These are phyloP conservation scores for Termitomyces sp. DNA, from an alignment of 768 basidiomycete genomes.

Conservation along the genomic window DNA sequence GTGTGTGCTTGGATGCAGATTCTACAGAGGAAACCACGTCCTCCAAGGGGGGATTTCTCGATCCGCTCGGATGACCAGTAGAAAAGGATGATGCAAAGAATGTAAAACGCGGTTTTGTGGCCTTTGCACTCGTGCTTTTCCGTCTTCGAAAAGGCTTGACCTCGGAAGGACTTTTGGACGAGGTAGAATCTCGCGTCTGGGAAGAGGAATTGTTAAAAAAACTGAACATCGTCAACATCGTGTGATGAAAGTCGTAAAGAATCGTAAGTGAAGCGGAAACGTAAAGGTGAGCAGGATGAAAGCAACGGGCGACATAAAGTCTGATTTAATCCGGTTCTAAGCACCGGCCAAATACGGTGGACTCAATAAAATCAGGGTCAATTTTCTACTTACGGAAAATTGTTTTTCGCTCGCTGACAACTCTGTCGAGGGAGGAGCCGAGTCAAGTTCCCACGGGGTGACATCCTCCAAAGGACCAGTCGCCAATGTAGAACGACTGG, in stretches of 20 bases:
- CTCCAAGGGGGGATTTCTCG: neutral
- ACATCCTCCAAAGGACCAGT: constrained; percentile 24
- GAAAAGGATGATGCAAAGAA: constrained; percentile 14
- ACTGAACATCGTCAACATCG: constrained; percentile 11
- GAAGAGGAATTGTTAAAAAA: constrained; percentile 8
- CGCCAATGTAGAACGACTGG: constrained; percentile 18
- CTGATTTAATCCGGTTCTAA: constrained; percentile 6
- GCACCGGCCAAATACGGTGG: constrained; percentile 9
- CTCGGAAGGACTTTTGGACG: constrained; percentile 22
- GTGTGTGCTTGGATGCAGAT: constrained; percentile 11
- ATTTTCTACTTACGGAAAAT: constrained; percentile 17
- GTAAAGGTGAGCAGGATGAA: neutral
- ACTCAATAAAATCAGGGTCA: constrained; percentile 8
- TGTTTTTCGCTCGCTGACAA: constrained; percentile 10
- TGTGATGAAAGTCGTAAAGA: constrained; percentile 5
- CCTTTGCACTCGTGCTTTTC: constrained; percentile 28
- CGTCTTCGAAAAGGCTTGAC: constrained; percentile 25
- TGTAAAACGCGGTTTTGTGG: constrained; percentile 16
- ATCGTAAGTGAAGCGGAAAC: constrained; percentile 2
- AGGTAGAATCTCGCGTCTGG: constrained; percentile 24
- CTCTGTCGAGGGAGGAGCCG: constrained; percentile 9
- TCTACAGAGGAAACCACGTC: neutral
- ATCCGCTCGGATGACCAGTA: neutral
- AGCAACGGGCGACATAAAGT: constrained; percentile 2
- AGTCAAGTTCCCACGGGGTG: constrained; percentile 29